Evolutionary conservation across 1,139 yeast genomes (phyloP), one percentile per base, ranked within the genome.

Genomic region (Sporopachydermia cereana): DNA sequence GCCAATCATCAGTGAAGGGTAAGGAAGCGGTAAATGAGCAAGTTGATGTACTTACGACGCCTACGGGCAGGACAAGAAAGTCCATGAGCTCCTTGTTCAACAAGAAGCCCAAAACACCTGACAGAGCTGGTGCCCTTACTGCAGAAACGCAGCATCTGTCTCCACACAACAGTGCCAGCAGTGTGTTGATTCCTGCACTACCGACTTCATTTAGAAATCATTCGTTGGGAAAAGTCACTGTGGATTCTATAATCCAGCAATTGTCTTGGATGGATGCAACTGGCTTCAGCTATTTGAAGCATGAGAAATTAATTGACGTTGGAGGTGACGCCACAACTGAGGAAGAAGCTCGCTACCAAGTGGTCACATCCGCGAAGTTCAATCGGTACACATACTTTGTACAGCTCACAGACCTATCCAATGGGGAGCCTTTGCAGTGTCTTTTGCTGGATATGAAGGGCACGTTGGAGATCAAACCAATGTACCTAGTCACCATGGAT

Each of bases 391-490:
- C 39, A 7, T 34, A 7, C 22, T n/a, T 34, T 12, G 39, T 34
- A 9, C 22, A 34, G n/a, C n/a, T 34, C 9, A 7, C 12, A 9
- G n/a, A 34, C 17, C 9, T 16, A 12, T 12, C 12, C 9, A 34
- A 5, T 9, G 22, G 22, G 22, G 39, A 16, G 5, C 7, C 9
- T 7, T 21, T 34, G 5, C 9, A 34, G 17, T 34, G 39, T 34
- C 9, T 34, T 7, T 20, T 34, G 39, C 39, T 34, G 9, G 39
- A 34, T 34, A n/a, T 34, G n/a, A 34, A 34, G 22, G 39, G 39
- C 9, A 34, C 39, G 9, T 12, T 20, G 17, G 39, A 34, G 9
- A 7, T 34, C 12, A 34, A 34, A 20, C 22, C 17, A 12, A 21
- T 7, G 18, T 34, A 34, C 17, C 9, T 16, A 12, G 39, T 34